These are phyloP conservation scores for Nicotiana noctiflora DNA, from an alignment of 257 asterid species.

Conservation along the genomic window DNA sequence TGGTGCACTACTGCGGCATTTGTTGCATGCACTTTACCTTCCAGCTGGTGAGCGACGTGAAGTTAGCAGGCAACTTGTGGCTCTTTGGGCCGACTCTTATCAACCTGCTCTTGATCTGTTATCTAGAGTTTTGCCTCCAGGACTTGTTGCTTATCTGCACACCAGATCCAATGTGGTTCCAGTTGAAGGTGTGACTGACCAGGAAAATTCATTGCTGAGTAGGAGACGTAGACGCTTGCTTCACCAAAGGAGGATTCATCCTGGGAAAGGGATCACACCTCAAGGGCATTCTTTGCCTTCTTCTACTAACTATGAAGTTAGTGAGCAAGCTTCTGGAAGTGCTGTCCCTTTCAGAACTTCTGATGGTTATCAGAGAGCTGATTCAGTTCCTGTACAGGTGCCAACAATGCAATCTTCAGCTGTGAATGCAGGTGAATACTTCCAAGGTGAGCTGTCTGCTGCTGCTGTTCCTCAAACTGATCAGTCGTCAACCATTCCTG, in stretches of 20 bases:
- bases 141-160: slow-evolving; percentile 94
- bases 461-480: slow-evolving; percentile 36
- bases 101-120: slow-evolving; percentile 95
- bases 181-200: slow-evolving; percentile 54
- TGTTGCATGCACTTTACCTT: slow-evolving; percentile 88
- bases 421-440: slow-evolving; percentile 36
- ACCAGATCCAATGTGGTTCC: slow-evolving; percentile 60
- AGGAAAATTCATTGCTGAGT: slow-evolving; percentile 74
- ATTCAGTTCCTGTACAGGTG: slow-evolving; percentile 35
- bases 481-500: slow-evolving; percentile 32
- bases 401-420: slow-evolving; percentile 32
- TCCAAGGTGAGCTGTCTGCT: slow-evolving; percentile 33
- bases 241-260: slow-evolving; percentile 75
- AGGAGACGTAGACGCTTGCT: slow-evolving; percentile 84
- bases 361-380: slow-evolving; percentile 47
- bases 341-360: slow-evolving; percentile 32
- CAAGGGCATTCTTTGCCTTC: slow-evolving; percentile 46
- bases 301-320: slow-evolving; percentile 40
- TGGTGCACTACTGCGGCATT: slow-evolving; percentile 95
- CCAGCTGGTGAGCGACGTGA: slow-evolving; percentile 94
- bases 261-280: slow-evolving; percentile 54
- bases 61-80: slow-evolving; percentile 97
- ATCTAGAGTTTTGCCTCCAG: slow-evolving; percentile 97
- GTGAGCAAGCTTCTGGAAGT: slow-evolving; percentile 42
- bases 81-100: slow-evolving; percentile 99